Conservation (phyloP, 148 eudicot genomes). For the Polygonum aviculare region DNA sequence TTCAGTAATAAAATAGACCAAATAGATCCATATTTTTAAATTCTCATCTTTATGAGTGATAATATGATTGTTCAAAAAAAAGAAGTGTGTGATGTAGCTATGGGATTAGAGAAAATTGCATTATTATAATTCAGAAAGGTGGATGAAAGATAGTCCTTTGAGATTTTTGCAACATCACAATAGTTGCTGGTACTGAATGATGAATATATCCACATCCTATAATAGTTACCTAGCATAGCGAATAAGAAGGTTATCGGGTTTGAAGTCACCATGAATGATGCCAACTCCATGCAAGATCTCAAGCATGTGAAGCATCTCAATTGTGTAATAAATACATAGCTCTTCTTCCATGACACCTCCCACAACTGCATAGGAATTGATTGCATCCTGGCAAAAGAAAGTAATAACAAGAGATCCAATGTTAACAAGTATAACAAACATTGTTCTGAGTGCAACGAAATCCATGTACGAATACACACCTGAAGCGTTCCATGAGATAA, state of each 20-base stretch:
- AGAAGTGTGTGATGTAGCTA: not conserved
- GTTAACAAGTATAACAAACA: slow-evolving; percentile 11
- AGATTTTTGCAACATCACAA: not conserved
- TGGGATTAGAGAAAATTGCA: not conserved
- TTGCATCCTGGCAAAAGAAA: slow-evolving; percentile 64
- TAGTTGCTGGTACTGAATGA: not conserved
- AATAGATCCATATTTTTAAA: not conserved
- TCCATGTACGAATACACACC: slow-evolving; percentile 30
- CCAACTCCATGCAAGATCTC: slow-evolving; percentile 66
- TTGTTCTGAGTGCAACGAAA: not conserved
- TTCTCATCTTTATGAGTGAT: not conserved
- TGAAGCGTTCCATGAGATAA: slow-evolving; percentile 85
- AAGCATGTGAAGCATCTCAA: slow-evolving; percentile 84
- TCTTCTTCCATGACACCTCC: slow-evolving; percentile 80
- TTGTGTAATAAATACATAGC: slow-evolving; percentile 82
- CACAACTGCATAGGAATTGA: slow-evolving; percentile 61
- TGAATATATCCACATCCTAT: not conserved
- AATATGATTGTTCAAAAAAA: not conserved
- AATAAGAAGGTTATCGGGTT: slow-evolving; percentile 94
- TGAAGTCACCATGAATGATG: slow-evolving; percentile 92
- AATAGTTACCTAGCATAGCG: slow-evolving; percentile 66
- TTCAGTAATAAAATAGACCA: not conserved
- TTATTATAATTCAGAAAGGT: not conserved
- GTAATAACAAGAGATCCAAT: not conserved
- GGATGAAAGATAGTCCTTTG: not conserved